These are phyloP conservation scores for Buddleja alternifolia DNA, from an alignment of 257 asterid species.

Conservation along the genomic window DNA sequence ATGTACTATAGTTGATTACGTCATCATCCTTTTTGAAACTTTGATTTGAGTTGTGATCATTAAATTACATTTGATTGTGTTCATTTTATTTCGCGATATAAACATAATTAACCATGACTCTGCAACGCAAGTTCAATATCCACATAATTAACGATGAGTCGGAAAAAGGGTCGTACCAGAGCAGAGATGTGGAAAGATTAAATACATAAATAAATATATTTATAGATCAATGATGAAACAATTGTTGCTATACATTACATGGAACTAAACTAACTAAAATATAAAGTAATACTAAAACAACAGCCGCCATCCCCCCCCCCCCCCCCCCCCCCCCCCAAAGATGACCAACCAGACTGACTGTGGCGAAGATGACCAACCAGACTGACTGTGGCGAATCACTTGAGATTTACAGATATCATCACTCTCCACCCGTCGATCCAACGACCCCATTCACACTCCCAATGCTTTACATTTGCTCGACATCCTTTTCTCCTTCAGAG, in stretches of 20 bases:
- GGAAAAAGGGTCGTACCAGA: not conserved
- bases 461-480: conserved; percentile 15
- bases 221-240: conserved; percentile 32
- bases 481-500: not conserved
- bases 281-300: not conserved
- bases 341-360: not conserved
- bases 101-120: too few relatives aligned
- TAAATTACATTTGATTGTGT: too few relatives aligned
- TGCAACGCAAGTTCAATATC: too few relatives aligned
- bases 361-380: not conserved
- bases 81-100: too few relatives aligned
- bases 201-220: conserved; percentile 4
- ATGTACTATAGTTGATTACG: too few relatives aligned
- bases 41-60: too few relatives aligned
- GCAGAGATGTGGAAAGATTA: not conserved
- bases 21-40: too few relatives aligned
- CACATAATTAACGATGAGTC: too few relatives aligned
- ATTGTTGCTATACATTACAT: conserved; percentile 29
- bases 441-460: not conserved
- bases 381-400: not conserved
- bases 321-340: conserved; percentile 16
- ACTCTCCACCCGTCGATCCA: not conserved
- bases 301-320: conserved; percentile 16
- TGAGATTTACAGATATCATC: conserved; percentile 2
- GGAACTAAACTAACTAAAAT: conserved; percentile 32